These are phyloP conservation scores for rapeseed (Brassica napus) DNA, from an alignment of 345 rosid species.

Conservation along the genomic window DNA sequence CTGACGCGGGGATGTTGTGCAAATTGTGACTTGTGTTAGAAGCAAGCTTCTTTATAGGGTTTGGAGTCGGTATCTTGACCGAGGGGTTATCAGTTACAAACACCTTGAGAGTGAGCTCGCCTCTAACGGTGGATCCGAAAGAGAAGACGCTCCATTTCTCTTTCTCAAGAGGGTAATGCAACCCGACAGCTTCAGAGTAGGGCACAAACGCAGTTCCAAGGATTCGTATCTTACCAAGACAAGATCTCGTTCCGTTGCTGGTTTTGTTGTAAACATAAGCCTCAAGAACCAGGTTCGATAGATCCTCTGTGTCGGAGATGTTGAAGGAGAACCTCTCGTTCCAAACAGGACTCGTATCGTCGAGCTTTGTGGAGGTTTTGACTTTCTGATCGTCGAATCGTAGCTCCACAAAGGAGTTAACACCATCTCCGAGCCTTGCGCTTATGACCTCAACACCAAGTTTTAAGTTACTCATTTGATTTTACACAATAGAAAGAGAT, in stretches of 20 bases:
- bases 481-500: background rate
- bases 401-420: conserved; percentile 66
- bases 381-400: conserved; percentile 73
- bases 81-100: background rate
- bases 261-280: conserved; percentile 56
- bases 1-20: background rate
- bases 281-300: conserved; percentile 59
- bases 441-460: conserved; percentile 85
- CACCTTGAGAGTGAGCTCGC: background rate
- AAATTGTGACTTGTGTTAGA: background rate
- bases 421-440: conserved; percentile 58
- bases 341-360: conserved; percentile 80
- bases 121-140: background rate
- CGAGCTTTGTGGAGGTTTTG: conserved; percentile 64
- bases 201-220: background rate
- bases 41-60: background rate
- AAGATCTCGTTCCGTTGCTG: conserved; percentile 48
- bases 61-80: background rate
- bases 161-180: background rate
- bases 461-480: conserved; percentile 64
- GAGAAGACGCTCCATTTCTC: background rate
- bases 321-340: conserved; percentile 81
- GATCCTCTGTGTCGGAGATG: conserved; percentile 62
- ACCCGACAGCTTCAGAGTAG: background rate
- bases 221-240: background rate